Base-by-base conservation (phyloP, 2,329 filamentous ascomycete genomes). In the Trichoderma koningii region DNA sequence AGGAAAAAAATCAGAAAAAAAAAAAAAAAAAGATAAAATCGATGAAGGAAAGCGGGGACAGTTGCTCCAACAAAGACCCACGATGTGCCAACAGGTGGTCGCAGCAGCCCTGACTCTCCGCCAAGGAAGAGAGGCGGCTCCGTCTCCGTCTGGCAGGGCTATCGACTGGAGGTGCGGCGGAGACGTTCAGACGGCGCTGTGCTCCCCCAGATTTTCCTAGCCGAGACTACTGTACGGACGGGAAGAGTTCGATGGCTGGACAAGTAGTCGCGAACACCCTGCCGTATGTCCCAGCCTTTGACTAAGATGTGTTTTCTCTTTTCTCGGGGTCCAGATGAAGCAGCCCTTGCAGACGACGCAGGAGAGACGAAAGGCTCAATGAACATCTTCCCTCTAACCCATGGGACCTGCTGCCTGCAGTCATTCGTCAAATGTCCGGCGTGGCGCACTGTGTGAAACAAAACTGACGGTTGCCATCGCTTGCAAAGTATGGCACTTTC, bases 191-290 rank as follows among this genome's bases (percentile, higher is more conserved):
- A 62, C 47, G 59, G 59, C 55, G 55, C 55, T 57, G 41, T 48
- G 28, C 60, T 63, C 48, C 60, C 60, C 60, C 60, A 55, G 60
- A 55, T 63, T 63, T 63, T 28, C 42, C 19, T 55, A 63, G 50
- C 60, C 60, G 60, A 45, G 60, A 63, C 57, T 62, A 34, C 50
- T 34, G 21, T n/a, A 38, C 34, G 34, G 28, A 30, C 50, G 21
- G 30, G 50, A n/a, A n/a, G 7, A 14, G 50, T 10, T n/a, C 50
- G 34, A 52, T 52, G 50, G 2, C 3, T 52, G 28, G 7, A 45
- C 19, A n/a, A 19, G 17, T 10, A 45, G 21, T 23, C 2, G 3
- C 21, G 21, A 21, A 19, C 30, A 41, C 56, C 45, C 45, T 60
- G 44, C 19, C 21, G 56, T 19, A n/a, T 15, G 19, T 30, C n/a